A percentile compares a stretch with the other conserved stretches of the same genome.
These are phyloP conservation scores for Scutellaria minor DNA, from an alignment of 257 asterid genomes.

Conservation along the genomic window DNA sequence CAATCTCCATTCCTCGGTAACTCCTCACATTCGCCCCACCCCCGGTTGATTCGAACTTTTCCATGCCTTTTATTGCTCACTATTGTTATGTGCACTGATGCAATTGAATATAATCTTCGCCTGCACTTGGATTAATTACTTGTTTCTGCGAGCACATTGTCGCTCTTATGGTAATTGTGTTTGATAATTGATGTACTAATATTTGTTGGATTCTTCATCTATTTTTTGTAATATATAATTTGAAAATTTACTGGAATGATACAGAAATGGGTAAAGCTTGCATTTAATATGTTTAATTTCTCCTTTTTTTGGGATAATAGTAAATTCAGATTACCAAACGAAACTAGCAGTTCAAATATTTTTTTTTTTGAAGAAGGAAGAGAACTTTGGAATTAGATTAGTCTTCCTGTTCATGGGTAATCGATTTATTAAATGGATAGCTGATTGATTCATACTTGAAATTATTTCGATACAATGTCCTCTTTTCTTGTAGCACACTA, in stretches of 20 bases:
- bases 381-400: constrained; percentile 1
- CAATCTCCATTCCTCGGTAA: constrained; percentile 38
- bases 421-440: not conserved
- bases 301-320: not conserved
- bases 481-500: not conserved
- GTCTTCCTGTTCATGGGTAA: not conserved
- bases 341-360: not conserved
- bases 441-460: not conserved
- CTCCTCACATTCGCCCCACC: constrained; percentile 14
- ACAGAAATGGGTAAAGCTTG: constrained; percentile 15
- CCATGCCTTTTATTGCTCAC: not conserved
- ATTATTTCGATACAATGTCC: not conserved
- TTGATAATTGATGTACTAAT: not conserved
- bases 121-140: not conserved
- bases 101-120: constrained; percentile 10
- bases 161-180: not conserved
- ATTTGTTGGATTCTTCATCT: constrained; percentile 1
- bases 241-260: not conserved
- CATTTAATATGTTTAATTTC: not conserved
- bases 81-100: constrained; percentile 10
- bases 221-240: not conserved
- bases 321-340: not conserved
- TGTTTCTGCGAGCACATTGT: not conserved
- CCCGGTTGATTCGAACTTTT: not conserved
- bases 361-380: constrained; percentile 10